phyloP scores from a whole-genome alignment of 495 filamentous ascomycete species.

The Evansstolkia leycettana region DNA sequence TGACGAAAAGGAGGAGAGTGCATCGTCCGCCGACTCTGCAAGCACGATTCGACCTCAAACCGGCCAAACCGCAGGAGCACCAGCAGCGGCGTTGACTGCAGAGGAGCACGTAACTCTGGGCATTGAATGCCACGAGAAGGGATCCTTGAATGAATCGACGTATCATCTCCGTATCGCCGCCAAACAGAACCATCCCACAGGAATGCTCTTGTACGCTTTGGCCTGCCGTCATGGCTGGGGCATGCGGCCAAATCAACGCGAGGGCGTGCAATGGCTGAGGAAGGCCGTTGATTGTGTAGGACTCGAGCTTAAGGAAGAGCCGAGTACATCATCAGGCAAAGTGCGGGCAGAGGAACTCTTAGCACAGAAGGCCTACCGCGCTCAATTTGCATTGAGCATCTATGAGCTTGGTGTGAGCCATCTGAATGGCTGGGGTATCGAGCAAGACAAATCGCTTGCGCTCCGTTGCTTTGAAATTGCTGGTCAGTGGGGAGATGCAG shows the following conservation, averaged over 20 bases:
- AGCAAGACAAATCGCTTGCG: constrained; percentile 80
- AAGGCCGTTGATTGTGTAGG: constrained; percentile 80
- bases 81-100: constrained; percentile 46
- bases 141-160: constrained; percentile 78
- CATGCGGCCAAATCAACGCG: constrained; percentile 78
- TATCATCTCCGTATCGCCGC: constrained; percentile 92
- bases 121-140: constrained; percentile 77
- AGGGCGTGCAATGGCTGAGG: constrained; percentile 82
- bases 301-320: constrained; percentile 70
- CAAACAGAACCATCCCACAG: constrained; percentile 71
- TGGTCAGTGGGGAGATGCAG: constrained; percentile 91
- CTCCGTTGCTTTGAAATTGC: constrained; percentile 94
- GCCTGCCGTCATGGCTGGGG: constrained; percentile 98
- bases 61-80: constrained; percentile 21
- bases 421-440: constrained; percentile 95
- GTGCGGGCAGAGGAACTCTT: constrained; percentile 48
- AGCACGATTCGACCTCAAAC: constrained; percentile 52
- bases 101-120: constrained; percentile 85
- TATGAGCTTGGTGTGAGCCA: constrained; percentile 96
- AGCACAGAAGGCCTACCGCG: constrained; percentile 66
- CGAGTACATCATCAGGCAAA: constrained; percentile 47
- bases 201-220: constrained; percentile 90
- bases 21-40: constrained; percentile 50
- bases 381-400: constrained; percentile 87
- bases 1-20: constrained; percentile 35